These are phyloP conservation scores for Immersiella caudata DNA, from an alignment of 495 filamentous ascomycete species.

Conservation along the genomic window DNA sequence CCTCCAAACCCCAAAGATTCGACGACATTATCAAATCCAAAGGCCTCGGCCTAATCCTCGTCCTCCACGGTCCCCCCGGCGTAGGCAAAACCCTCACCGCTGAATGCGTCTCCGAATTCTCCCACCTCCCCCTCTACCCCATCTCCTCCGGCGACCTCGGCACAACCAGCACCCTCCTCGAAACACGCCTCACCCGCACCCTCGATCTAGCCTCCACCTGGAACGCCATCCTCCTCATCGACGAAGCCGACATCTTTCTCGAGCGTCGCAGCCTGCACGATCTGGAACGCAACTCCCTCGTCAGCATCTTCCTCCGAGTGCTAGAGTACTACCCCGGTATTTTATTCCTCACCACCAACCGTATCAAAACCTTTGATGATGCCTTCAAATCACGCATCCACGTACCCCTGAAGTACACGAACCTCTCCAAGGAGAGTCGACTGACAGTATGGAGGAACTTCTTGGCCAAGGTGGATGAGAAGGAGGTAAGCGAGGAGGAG, in stretches of 20 bases:
- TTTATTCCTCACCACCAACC: conserved; percentile 53
- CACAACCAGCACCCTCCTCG: conserved; percentile 54
- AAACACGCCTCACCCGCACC: conserved; percentile 75
- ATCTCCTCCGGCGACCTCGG: conserved; percentile 45
- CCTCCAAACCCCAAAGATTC: conserved; percentile 40
- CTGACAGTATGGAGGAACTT: conserved; percentile 38
- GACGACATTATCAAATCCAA: conserved; percentile 56
- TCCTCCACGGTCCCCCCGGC: conserved; percentile 53
- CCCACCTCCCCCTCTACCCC: conserved; percentile 44
- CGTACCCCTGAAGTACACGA: conserved; percentile 45
- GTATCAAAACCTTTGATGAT: conserved; percentile 44
- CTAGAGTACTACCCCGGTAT: conserved; percentile 54
- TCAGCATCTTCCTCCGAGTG: conserved; percentile 53
- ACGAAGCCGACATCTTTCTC: conserved; percentile 53
- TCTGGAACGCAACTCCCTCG: conserved; percentile 46
- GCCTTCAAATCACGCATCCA: conserved; percentile 56
- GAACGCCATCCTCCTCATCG: conserved; percentile 71
- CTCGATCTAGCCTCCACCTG: conserved; percentile 82
- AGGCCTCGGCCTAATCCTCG: conserved; percentile 52
- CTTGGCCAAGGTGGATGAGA: conserved; percentile 16
- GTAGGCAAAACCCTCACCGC: conserved; percentile 58
- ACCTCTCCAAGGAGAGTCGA: conserved; percentile 31
- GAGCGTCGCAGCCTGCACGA: conserved; percentile 35
- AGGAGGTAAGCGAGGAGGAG: conserved; percentile 3
- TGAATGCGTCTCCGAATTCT: conserved; percentile 45